These are phyloP conservation scores for Platismatia glauca DNA, from an alignment of 495 filamentous ascomycete species.

Conservation along the genomic window DNA sequence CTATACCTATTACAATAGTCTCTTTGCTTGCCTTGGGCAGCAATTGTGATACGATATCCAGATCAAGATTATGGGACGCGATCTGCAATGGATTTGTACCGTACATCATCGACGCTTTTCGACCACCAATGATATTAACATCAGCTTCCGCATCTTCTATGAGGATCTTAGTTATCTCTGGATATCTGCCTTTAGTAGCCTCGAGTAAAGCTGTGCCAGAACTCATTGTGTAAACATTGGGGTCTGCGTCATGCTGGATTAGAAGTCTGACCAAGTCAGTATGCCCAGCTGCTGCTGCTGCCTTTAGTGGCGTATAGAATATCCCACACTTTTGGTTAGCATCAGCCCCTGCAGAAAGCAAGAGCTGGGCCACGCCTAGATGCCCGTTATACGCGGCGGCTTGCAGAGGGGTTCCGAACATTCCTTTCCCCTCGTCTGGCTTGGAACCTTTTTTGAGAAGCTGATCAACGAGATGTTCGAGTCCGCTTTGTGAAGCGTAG, in stretches of 20 bases:
- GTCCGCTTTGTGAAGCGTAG: neutral
- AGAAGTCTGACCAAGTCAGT: neutral
- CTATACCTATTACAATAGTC: neutral
- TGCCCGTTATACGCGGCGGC: neutral
- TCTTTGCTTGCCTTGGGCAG: neutral
- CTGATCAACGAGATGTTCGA: neutral
- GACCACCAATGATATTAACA: neutral
- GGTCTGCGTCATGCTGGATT: neutral
- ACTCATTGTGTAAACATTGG: neutral
- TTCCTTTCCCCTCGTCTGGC: neutral
- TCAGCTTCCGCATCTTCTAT: neutral
- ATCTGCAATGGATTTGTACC: neutral
- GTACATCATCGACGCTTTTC: neutral
- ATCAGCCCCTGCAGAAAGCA: neutral
- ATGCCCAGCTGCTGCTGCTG: neutral
- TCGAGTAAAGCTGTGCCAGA: neutral
- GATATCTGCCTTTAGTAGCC: neutral
- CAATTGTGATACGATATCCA: neutral
- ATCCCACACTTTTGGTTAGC: neutral
- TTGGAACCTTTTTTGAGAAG: neutral
- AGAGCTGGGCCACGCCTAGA: neutral
- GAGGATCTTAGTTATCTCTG: neutral
- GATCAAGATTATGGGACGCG: neutral
- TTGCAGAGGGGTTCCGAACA: neutral
- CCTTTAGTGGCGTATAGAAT: neutral